Evolutionary conservation across 129 eudicot species (phyloP).

Genomic region (Artemisia argyi): DNA sequence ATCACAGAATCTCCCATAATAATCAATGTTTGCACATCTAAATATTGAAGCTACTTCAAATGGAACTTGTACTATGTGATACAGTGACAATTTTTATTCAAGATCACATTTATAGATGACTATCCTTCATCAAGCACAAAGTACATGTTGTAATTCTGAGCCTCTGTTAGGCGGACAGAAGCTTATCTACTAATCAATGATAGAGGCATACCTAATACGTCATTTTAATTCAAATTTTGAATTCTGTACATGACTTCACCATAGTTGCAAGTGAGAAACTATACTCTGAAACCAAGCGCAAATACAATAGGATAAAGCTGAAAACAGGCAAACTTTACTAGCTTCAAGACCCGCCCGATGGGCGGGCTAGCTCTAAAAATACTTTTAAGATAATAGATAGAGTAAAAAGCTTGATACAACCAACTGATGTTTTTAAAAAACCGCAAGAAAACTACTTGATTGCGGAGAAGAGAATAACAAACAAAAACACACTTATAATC

Average conservation of each 20-base stretch:
- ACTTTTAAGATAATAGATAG: too few relatives aligned
- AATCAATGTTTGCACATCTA: not conserved
- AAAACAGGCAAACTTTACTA: not conserved
- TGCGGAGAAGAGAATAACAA: too few relatives aligned
- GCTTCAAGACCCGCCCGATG: too few relatives aligned
- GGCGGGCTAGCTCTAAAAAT: too few relatives aligned
- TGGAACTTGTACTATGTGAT: constrained; percentile 8
- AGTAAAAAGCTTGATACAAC: too few relatives aligned
- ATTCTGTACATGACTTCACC: not conserved
- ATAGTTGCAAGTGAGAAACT: not conserved
- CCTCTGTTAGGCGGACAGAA: not conserved
- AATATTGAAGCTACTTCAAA: not conserved
- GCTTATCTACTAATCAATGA: not conserved
- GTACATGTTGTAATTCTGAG: not conserved
- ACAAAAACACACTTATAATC: too few relatives aligned
- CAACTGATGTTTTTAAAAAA: too few relatives aligned
- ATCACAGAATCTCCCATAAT: constrained; percentile 16
- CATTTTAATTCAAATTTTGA: not conserved
- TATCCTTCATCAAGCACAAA: not conserved
- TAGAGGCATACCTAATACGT: not conserved
- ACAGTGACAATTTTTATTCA: not conserved
- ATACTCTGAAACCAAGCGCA: not conserved
- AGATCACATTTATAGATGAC: not conserved
- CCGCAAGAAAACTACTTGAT: too few relatives aligned
- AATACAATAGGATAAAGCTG: not conserved